Conservation (phyloP, 2,329 filamentous ascomycete species). For the Torrubiella hemipterigena region DNA sequence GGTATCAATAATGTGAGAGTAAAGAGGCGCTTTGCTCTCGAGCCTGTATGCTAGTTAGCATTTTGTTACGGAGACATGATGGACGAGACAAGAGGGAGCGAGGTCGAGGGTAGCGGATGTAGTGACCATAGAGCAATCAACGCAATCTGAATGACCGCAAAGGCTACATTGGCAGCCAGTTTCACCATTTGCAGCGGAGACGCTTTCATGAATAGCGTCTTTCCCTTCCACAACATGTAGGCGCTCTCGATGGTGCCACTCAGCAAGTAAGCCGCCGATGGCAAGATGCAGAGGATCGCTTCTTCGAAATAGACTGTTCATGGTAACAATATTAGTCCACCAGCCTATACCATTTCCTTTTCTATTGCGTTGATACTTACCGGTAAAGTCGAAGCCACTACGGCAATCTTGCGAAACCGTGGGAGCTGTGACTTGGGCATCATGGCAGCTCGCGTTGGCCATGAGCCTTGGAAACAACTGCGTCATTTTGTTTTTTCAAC, state of each 20-base stretch:
- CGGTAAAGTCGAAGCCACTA: neutral
- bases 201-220: neutral
- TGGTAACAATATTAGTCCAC: no score
- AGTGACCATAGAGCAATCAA: no score
- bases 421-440: no score
- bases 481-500: no score
- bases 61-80: no score
- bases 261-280: neutral
- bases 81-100: neutral
- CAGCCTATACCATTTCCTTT: no score
- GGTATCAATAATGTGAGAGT: constrained; percentile 26
- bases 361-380: no score
- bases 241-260: neutral
- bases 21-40: constrained; percentile 19
- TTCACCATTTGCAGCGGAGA: neutral
- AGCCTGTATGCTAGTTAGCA: constrained; percentile 9
- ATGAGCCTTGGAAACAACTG: no score
- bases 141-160: neutral
- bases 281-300: neutral
- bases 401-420: no score
- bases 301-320: neutral
- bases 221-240: neutral
- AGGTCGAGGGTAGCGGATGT: no score
- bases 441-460: no score
- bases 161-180: neutral